Evolutionary conservation across 306 rosid genomes (phyloP).

Genomic region (Geum urbanum): DNA sequence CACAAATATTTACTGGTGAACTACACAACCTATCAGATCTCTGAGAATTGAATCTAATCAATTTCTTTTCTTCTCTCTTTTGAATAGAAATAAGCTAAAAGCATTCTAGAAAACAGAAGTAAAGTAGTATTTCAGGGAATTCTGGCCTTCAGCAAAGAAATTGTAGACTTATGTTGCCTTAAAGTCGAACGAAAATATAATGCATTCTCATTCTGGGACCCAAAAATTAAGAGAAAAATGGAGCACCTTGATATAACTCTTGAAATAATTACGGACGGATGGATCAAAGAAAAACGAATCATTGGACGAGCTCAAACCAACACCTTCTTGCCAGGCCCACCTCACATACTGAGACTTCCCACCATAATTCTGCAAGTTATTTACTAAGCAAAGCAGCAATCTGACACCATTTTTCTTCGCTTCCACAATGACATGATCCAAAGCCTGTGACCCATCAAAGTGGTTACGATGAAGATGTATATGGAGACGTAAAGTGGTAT

Average conservation of each 20-base stretch:
- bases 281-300: conserved; percentile 99
- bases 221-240: neutral
- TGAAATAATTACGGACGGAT: conserved; percentile 74
- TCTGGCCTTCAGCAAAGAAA: neutral
- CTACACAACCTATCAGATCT: no score
- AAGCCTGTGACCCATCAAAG: conserved; percentile 56
- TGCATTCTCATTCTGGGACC: neutral
- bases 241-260: conserved; percentile 72
- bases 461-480: conserved; percentile 5
- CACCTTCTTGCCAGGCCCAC: conserved; percentile 99
- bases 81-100: neutral
- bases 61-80: neutral
- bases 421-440: conserved; percentile 92
- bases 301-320: conserved; percentile 80
- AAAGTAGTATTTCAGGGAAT: no score
- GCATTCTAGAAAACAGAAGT: no score
- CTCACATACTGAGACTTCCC: conserved; percentile 95
- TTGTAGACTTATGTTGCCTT: neutral
- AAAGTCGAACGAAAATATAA: neutral
- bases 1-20: no score
- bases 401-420: conserved; percentile 69
- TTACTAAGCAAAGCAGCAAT: conserved; percentile 86
- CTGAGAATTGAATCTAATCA: neutral
- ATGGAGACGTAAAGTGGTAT: neutral
- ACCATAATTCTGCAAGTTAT: conserved; percentile 88